These are phyloP conservation scores for Cladobotryum mycophilum DNA, from an alignment of 2,329 filamentous ascomycete species.

Conservation along the genomic window DNA sequence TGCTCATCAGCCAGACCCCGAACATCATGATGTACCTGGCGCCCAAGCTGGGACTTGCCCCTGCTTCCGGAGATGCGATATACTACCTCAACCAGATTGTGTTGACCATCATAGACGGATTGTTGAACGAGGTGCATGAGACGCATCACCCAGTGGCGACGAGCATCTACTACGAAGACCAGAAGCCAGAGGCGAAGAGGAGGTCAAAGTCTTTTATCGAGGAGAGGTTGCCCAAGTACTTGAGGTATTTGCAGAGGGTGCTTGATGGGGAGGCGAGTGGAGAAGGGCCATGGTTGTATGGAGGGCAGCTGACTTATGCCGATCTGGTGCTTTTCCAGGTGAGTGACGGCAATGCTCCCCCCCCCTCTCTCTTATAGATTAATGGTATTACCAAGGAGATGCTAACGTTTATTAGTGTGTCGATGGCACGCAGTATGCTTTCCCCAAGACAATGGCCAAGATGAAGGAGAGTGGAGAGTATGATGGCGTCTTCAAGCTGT, in stretches of 20 bases:
- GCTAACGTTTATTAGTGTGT: constrained; percentile 33
- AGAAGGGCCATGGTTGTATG: constrained; percentile 60
- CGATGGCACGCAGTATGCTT: constrained; percentile 58
- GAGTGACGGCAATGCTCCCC: constrained; percentile 14
- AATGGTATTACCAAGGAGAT: background rate
- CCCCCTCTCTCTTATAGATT: background rate
- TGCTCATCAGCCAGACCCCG: constrained; percentile 62
- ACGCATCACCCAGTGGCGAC: constrained; percentile 65
- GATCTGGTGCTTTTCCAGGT: constrained; percentile 71
- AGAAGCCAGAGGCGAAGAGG: constrained; percentile 59
- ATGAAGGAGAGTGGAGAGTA: constrained; percentile 52
- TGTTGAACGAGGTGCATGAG: constrained; percentile 68
- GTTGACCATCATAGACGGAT: constrained; percentile 63
- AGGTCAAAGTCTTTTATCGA: constrained; percentile 52
- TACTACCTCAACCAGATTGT: constrained; percentile 57
- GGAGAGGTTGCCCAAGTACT: constrained; percentile 63
- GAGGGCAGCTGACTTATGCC: constrained; percentile 59
- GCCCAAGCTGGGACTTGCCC: constrained; percentile 50
- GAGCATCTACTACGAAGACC: constrained; percentile 63
- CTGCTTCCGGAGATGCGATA: constrained; percentile 35
- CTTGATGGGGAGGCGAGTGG: constrained; percentile 49
- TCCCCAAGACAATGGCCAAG: constrained; percentile 58
- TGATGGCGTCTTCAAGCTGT: constrained; percentile 55
- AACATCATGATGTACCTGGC: constrained; percentile 69
- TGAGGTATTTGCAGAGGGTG: constrained; percentile 64